Evolutionary conservation across 1,139 yeast species (phyloP).

Genomic region (Geotrichum europaeum): DNA sequence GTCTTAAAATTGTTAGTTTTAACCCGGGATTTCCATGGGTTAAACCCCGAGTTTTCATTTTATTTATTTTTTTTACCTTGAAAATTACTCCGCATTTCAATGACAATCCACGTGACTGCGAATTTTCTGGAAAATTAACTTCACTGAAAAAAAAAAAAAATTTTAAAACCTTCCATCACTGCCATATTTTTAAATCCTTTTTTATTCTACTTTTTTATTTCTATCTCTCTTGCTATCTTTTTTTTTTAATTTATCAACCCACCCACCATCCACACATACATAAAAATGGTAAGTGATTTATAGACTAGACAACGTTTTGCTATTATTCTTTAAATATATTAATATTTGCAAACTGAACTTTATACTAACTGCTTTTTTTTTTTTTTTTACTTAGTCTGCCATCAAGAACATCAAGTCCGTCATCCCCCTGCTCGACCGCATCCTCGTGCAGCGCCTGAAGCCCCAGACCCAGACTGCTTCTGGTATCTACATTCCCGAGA

Average conservation of each 20-base stretch:
- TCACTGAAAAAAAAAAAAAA: not conserved
- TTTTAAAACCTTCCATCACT: not conserved
- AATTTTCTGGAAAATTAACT: not conserved
- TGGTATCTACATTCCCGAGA: constrained; percentile 94
- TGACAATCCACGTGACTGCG: not conserved
- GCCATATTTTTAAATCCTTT: not conserved
- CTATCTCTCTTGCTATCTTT: not conserved
- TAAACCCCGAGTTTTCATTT: not conserved
- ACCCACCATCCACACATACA: not conserved
- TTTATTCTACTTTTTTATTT: not conserved
- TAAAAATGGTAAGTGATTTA: not conserved
- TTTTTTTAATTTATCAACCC: not conserved
- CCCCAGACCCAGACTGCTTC: constrained; percentile 90
- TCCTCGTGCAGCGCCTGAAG: constrained; percentile 87
- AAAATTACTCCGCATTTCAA: not conserved
- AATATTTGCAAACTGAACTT: too few relatives aligned
- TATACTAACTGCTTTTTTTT: not conserved
- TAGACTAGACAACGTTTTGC: not conserved
- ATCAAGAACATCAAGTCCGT: constrained; percentile 83
- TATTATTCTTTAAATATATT: not conserved
- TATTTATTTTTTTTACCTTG: not conserved
- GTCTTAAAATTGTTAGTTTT: not conserved
- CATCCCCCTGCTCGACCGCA: constrained; percentile 91
- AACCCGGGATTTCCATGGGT: not conserved
- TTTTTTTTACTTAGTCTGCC: constrained; percentile 34